Conservation (phyloP, 2,329 filamentous ascomycete species). For the Sordariomycetes sp. region DNA sequence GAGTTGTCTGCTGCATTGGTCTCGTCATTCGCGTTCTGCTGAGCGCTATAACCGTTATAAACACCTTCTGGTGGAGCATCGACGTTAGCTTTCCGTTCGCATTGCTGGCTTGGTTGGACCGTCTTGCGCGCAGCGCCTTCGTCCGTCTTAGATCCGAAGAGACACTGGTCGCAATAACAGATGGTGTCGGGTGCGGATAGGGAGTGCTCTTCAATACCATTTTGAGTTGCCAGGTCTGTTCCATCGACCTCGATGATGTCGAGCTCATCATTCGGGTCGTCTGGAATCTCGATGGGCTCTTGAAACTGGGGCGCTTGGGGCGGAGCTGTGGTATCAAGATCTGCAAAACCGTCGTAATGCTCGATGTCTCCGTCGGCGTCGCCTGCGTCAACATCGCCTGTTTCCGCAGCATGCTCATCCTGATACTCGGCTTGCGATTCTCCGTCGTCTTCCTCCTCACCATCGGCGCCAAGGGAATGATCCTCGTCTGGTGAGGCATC, state of each 20-base stretch:
- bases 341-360: slow-evolving; percentile 15
- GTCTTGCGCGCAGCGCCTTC: neutral
- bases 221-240: neutral
- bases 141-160: neutral
- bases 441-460: slow-evolving; percentile 6
- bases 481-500: slow-evolving; percentile 7
- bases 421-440: neutral
- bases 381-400: slow-evolving; percentile 10
- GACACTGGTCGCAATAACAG: neutral
- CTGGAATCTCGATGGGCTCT: slow-evolving; percentile 6
- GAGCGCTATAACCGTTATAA: neutral
- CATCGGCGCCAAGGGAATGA: slow-evolving; percentile 8
- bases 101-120: neutral
- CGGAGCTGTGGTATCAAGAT: slow-evolving; percentile 4
- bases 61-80: neutral
- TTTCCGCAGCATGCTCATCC: slow-evolving; percentile 6
- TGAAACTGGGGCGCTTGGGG: slow-evolving; percentile 9
- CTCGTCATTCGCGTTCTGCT: neutral
- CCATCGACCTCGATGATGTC: neutral
- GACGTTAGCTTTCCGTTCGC: neutral
- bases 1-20: neutral
- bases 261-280: slow-evolving; percentile 5
- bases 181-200: neutral
- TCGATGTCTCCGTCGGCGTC: slow-evolving; percentile 5
- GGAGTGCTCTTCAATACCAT: slow-evolving; percentile 2